phyloP scores from a whole-genome alignment of 495 filamentous ascomycete genomes.

The Parachaetomium inaequale region DNA sequence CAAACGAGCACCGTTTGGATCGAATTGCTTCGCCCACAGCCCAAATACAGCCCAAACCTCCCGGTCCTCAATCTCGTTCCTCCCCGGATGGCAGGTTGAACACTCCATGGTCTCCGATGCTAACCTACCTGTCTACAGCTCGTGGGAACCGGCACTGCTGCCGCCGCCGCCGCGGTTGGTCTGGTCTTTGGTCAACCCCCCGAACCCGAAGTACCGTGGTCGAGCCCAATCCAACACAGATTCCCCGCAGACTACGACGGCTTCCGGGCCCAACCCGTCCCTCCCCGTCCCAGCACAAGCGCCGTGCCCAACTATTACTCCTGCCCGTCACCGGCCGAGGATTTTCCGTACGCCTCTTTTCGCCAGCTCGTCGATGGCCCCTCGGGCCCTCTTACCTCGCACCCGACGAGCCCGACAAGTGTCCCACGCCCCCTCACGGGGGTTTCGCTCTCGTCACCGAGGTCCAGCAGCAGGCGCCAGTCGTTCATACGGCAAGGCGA shows the following conservation, averaged over 20 bases:
- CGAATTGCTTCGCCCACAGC: neutral
- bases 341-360: slow-evolving; percentile 35
- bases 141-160: slow-evolving; percentile 55
- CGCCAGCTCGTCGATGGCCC: slow-evolving; percentile 26
- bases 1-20: slow-evolving; percentile 6
- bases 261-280: slow-evolving; percentile 32
- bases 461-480: slow-evolving; percentile 37
- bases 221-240: slow-evolving; percentile 42
- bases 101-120: neutral
- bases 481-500: slow-evolving; percentile 45
- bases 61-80: neutral
- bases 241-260: slow-evolving; percentile 41
- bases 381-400: slow-evolving; percentile 28
- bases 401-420: slow-evolving; percentile 32
- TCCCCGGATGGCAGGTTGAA: neutral
- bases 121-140: slow-evolving; percentile 39
- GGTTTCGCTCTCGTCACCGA: slow-evolving; percentile 35
- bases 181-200: slow-evolving; percentile 51
- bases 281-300: slow-evolving; percentile 43
- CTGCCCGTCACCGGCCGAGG: slow-evolving; percentile 33
- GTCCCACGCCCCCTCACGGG: slow-evolving; percentile 25
- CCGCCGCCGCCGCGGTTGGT: slow-evolving; percentile 56
- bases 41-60: neutral
- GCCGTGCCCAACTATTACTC: slow-evolving; percentile 29
- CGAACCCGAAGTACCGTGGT: slow-evolving; percentile 32